These are phyloP conservation scores for Scalesia atractyloides DNA, from an alignment of 129 eudicot species.

Conservation along the genomic window DNA sequence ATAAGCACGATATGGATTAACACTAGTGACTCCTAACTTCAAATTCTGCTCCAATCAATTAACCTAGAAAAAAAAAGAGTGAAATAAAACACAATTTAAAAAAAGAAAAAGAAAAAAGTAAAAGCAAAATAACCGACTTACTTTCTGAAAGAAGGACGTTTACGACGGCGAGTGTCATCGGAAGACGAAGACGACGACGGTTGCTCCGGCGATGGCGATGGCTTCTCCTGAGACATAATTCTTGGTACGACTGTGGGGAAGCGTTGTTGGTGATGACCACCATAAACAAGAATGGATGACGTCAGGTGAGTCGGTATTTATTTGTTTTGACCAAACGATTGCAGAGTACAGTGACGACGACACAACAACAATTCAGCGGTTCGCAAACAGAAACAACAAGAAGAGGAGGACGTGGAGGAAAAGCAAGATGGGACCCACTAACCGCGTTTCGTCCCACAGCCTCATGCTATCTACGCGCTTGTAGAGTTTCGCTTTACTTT, in stretches of 20 bases:
- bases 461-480: conserved; percentile 7
- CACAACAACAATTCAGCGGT: conserved; percentile 13
- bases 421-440: conserved; percentile 17
- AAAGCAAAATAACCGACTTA: conserved; percentile 20
- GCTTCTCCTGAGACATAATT: conserved; percentile 38
- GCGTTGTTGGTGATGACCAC: conserved; percentile 8
- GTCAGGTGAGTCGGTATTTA: conserved; percentile 9
- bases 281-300: conserved; percentile 13
- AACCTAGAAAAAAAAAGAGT: conserved; percentile 5
- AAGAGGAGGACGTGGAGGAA: conserved; percentile 31
- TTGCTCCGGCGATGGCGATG: conserved; percentile 29
- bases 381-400: conserved; percentile 1
- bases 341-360: conserved; percentile 20
- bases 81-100: no score
- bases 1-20: no score
- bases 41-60: conserved; percentile 6
- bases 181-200: conserved; percentile 33
- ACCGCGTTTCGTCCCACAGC: conserved; percentile 31
- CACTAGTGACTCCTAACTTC: not conserved
- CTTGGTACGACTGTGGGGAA: not conserved
- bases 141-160: conserved; percentile 40
- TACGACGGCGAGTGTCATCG: conserved; percentile 24
- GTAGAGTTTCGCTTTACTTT: not conserved
- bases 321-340: conserved; percentile 11
- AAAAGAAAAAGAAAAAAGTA: no score